Percentiles rank a stretch among this genome's conserved stretches.
Conservation (phyloP, 768 basidiomycete genomes). For the Mycena metata region DNA sequence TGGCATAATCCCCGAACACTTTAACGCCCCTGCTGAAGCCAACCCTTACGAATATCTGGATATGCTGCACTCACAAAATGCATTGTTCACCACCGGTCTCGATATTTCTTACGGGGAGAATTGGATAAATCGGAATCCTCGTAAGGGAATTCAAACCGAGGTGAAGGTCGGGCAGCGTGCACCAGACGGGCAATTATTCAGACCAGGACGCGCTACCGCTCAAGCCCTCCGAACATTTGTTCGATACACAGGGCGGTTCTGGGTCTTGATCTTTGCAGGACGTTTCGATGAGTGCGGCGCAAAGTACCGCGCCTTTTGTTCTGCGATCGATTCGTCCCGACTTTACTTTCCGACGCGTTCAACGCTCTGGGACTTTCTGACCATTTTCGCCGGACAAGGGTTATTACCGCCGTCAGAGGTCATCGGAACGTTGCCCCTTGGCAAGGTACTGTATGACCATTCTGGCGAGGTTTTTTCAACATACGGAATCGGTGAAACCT, state of each 20-base stretch:
- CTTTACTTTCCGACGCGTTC: not conserved
- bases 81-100: conserved; percentile 20
- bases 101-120: conserved; percentile 9
- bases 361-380: conserved; percentile 6
- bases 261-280: not conserved
- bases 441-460: not conserved
- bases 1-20: conserved; percentile 18
- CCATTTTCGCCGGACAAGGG: conserved; percentile 8
- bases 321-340: not conserved
- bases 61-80: not conserved
- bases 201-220: conserved; percentile 3
- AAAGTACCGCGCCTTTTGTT: not conserved
- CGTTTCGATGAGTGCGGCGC: not conserved
- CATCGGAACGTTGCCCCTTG: not conserved
- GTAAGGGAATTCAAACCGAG: too few relatives aligned
- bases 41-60: conserved; percentile 18
- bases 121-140: not conserved
- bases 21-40: conserved; percentile 19
- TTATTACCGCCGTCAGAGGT: not conserved
- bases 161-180: conserved; percentile 5
- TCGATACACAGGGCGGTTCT: conserved; percentile 8
- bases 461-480: too few relatives aligned
- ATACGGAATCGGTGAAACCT: too few relatives aligned
- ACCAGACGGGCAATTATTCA: conserved; percentile 18
- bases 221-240: conserved; percentile 12